Evolutionary conservation across 768 basidiomycete genomes (phyloP), one percentile per base, ranked within the genome.

Genomic region (Macrolepiota dolichaula): DNA sequence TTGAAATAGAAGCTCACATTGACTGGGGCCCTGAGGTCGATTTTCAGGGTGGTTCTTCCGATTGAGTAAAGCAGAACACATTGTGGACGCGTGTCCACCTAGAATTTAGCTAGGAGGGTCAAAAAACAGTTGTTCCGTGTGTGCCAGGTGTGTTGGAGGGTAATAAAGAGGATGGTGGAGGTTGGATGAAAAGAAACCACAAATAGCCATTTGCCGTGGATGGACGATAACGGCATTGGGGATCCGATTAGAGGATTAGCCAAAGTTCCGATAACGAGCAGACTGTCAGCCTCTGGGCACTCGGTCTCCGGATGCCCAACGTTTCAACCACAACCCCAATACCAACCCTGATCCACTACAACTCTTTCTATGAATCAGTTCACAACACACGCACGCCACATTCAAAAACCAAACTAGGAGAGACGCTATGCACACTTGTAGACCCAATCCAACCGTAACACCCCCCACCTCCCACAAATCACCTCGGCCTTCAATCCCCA

Each of bases 1-100:
- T 11, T 3, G 6, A 13, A 5, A 6, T 4, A 25, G 13, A 25
- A 40, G 40, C 40, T 19, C 40, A 12, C 25, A 12, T 13, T 46
- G n/a, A n/a, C 13, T 15, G 36, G 22, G 22, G 6, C 35, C 36
- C 57, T 58, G 57, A 24, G 35, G 19, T 12, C 19, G 17, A 27
- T 50, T 50, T 24, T 24, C 42, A 58, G 36, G 57, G 57, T 49
- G 46, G 36, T 49, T 58, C 49, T 38, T 58, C 13, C 40, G 12
- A 58, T 51, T 40, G 57, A 42, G 49, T 59, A 51, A 59, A 50
- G 22, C 12, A 50, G 27, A 59, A 40, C 57, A 36, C 57, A 59
- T 59, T 59, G 57, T n/a, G 37, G 49, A 32, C 24, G 49, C 57
- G 50, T 59, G 57, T 49, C 27, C 37, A 15, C 32, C 49, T 37